A percentile compares a stretch with the other conserved stretches of the same genome.
These are phyloP conservation scores for Suhomyces anneliseae DNA, from an alignment of 1,139 yeast genomes.

Conservation along the genomic window DNA sequence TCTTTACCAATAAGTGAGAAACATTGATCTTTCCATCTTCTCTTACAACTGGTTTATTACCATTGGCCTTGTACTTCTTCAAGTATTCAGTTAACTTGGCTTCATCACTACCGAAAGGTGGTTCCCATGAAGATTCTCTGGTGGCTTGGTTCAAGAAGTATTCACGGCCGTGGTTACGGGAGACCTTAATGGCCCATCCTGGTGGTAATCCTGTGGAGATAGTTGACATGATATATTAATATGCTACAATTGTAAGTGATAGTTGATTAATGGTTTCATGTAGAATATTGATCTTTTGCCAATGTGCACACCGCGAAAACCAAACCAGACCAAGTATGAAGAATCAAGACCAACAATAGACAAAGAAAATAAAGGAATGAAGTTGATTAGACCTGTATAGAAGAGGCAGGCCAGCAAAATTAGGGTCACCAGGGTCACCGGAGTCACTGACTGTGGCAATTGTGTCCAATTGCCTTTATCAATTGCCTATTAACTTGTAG, in stretches of 20 bases:
- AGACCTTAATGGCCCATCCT: slow-evolving; percentile 79
- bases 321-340: no score
- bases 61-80: slow-evolving; percentile 47
- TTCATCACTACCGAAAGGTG: slow-evolving; percentile 81
- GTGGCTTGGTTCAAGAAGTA: slow-evolving; percentile 74
- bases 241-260: background rate
- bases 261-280: background rate
- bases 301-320: background rate
- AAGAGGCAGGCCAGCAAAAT: no score
- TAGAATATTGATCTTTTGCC: background rate
- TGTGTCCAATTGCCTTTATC: no score
- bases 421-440: no score
- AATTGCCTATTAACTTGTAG: no score
- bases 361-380: no score
- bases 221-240: background rate
- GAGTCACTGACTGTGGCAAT: no score
- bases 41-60: slow-evolving; percentile 60
- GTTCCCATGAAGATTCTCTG: slow-evolving; percentile 83
- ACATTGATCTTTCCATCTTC: slow-evolving; percentile 46
- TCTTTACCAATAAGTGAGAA: slow-evolving; percentile 77
- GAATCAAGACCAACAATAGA: no score
- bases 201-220: slow-evolving; percentile 72
- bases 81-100: slow-evolving; percentile 60
- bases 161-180: slow-evolving; percentile 81
- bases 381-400: no score